Evolutionary conservation across 495 filamentous ascomycete genomes (phyloP), one percentile per base, ranked within the genome.

Genomic region (Astrothelium subdiscretum): DNA sequence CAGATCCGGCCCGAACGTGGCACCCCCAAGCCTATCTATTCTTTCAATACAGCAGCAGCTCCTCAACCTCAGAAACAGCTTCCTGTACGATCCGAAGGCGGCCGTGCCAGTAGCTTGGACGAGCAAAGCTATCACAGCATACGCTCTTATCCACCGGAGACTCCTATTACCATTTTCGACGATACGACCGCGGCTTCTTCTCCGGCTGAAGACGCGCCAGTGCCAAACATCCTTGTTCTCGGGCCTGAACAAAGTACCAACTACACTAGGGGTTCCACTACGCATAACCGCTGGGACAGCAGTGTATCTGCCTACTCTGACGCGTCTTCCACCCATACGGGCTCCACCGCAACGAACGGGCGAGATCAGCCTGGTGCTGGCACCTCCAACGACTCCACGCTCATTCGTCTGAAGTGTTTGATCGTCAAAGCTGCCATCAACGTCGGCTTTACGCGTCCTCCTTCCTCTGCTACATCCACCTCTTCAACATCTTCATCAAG

Each of bases 131-230:
- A 68, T 40, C 62, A 63, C 65, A 64, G 60, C 44, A 20, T 58
- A 42, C 69, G 59, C 27, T 51, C 32, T 27, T 67, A 72, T 15
- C 81, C 83, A 44, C 91, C 91, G 11, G 91, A 96, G 75, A 96
- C 91, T 0, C 91, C 91, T 0, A 91, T 90, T 1, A 96, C 91
- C 11, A 89, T 95, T 65, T 95, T 96, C 70, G 91, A 96, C 71
- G 91, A 96, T 69, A 87, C 84, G 0, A 87, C 85, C 68, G 89
- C 85, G 0, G 87, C 87, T 3, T 79, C 89, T 15, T 92, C 89
- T 8, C 89, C 90, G 0, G 87, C 91, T 60, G 84, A 89, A 59
- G 87, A 82, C 15, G 83, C 83, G 1, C 79, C 80, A 59, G 79
- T 89, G 32, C 91, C 90, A 8, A 92, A 95, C 67, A 94, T 96